These are phyloP conservation scores for Stemphylium vesicarium DNA, from an alignment of 2,329 filamentous ascomycete species.

Conservation along the genomic window DNA sequence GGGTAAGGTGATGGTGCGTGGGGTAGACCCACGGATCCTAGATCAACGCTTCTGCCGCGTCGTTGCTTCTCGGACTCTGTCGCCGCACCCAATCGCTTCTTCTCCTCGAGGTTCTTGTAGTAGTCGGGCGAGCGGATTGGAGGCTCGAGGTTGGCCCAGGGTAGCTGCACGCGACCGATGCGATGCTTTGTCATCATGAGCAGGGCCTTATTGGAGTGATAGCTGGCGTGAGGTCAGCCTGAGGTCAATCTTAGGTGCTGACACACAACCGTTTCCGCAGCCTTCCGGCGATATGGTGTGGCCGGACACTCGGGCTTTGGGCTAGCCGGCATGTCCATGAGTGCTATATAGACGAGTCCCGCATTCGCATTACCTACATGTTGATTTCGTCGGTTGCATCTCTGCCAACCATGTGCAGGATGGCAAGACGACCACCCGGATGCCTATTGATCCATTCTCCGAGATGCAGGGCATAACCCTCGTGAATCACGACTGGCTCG, in stretches of 20 bases:
- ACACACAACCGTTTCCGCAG: conserved; percentile 14
- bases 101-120: conserved; percentile 33
- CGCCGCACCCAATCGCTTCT: conserved; percentile 9
- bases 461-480: conserved; percentile 62
- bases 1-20: conserved; percentile 7
- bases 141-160: conserved; percentile 65
- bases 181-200: conserved; percentile 65
- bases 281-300: conserved; percentile 9
- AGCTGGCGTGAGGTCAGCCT: conserved; percentile 53
- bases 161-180: conserved; percentile 62
- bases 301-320: conserved; percentile 3
- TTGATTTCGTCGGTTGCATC: conserved; percentile 67
- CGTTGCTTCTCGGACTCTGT: conserved; percentile 16
- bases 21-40: conserved; percentile 35
- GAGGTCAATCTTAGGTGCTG: conserved; percentile 23
- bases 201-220: conserved; percentile 62
- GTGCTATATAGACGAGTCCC: conserved; percentile 5
- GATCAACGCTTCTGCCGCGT: conserved; percentile 33
- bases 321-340: conserved; percentile 12
- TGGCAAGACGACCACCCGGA: conserved; percentile 65
- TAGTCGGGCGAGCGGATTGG: conserved; percentile 62
- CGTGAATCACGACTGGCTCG: conserved; percentile 62
- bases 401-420: conserved; percentile 66
- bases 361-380: conserved; percentile 52
- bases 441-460: conserved; percentile 65